Percentiles rank a stretch among this genome's conserved stretches.
Conservation (phyloP, 371 early-diverging fungal species). For the Haplosporangium sp. region DNA sequence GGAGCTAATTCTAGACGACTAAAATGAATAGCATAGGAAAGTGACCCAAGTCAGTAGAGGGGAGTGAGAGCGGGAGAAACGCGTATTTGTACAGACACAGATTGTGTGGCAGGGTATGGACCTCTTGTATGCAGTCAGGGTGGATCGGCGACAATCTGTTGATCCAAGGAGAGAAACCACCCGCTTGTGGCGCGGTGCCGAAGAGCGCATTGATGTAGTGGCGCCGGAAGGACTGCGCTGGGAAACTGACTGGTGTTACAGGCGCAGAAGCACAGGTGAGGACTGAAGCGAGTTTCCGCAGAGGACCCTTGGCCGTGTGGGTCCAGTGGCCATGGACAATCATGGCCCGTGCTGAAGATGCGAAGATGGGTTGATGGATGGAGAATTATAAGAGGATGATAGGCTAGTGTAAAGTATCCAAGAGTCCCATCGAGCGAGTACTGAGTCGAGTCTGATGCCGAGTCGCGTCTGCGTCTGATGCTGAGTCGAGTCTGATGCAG, state of each 20-base stretch:
- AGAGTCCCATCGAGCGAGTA: too few species aligned
- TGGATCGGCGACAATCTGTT: constrained; percentile 6
- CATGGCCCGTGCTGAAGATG: constrained; percentile 10
- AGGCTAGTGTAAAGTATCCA: too few species aligned
- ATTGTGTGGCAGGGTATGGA: background rate
- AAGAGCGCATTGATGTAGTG: background rate
- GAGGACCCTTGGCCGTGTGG: constrained; percentile 8
- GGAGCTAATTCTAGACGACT: background rate
- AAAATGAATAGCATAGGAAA: background rate
- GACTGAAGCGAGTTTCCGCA: constrained; percentile 26
- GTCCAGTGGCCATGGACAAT: constrained; percentile 21
- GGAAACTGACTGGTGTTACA: background rate
- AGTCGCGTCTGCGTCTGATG: too few species aligned
- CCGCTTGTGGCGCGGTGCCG: background rate
- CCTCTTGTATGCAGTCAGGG: constrained; percentile 11
- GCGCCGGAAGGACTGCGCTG: background rate
- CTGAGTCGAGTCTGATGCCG: too few species aligned
- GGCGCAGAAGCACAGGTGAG: background rate
- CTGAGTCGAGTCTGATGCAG: too few species aligned
- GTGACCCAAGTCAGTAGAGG: background rate
- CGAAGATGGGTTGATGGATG: background rate
- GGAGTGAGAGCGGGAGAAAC: too few species aligned
- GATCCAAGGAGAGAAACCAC: background rate
- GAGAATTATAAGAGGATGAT: too few species aligned
- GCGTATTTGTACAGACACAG: too few species aligned